Evolutionary conservation across 257 asterid genomes (phyloP).

Genomic region (Scutellaria galericulata): DNA sequence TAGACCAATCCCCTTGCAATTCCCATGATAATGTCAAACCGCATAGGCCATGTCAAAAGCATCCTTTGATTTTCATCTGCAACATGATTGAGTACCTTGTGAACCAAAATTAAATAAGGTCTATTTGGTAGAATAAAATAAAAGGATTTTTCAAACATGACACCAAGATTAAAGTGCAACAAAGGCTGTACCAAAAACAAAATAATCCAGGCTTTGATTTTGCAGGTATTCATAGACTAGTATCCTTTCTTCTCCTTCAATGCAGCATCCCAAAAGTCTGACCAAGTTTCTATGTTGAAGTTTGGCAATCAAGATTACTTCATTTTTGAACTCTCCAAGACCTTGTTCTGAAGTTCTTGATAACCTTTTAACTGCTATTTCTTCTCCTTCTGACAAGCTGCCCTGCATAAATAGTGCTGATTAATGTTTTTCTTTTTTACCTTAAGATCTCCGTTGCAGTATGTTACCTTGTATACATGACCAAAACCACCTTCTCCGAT

Average conservation of each 20-base stretch:
- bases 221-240: slow-evolving; percentile 48
- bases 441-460: background rate
- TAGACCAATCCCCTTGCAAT: slow-evolving; percentile 48
- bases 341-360: slow-evolving; percentile 49
- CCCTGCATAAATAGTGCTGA: slow-evolving; percentile 35
- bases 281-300: slow-evolving; percentile 53
- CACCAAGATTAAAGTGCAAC: background rate
- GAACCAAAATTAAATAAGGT: background rate
- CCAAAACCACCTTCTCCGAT: slow-evolving; percentile 56
- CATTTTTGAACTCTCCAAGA: slow-evolving; percentile 31
- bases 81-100: background rate
- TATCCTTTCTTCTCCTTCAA: slow-evolving; percentile 46
- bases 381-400: slow-evolving; percentile 26
- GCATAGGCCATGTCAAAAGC: slow-evolving; percentile 43
- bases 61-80: slow-evolving; percentile 37
- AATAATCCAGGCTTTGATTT: slow-evolving; percentile 46
- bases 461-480: slow-evolving; percentile 47
- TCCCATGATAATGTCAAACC: slow-evolving; percentile 48
- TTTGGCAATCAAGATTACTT: slow-evolving; percentile 43
- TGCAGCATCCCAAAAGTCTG: slow-evolving; percentile 47
- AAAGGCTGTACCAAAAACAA: slow-evolving; percentile 42
- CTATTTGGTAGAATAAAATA: background rate
- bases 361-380: slow-evolving; percentile 49
- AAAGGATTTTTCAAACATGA: background rate
- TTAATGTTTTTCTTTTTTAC: background rate